A percentile compares a stretch with the other conserved stretches of the same genome.
These are phyloP conservation scores for Xerocomus nothofagi DNA, from an alignment of 1,284 basidiomycete genomes.

Conservation along the genomic window DNA sequence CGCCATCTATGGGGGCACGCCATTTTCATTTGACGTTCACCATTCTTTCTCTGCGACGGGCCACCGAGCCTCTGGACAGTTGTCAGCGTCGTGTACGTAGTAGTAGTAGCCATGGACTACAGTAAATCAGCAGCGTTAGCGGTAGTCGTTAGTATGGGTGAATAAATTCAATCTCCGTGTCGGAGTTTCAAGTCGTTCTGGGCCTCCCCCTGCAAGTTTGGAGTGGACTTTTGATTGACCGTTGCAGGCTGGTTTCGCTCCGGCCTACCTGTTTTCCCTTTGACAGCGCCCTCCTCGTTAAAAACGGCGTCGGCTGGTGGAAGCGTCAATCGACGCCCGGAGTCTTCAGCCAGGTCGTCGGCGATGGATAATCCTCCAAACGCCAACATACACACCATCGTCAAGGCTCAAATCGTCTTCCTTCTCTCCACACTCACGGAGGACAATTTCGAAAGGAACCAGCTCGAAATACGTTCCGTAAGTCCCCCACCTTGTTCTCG, in stretches of 20 bases:
- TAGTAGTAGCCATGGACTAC: background rate
- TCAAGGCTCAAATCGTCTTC: constrained; percentile 91
- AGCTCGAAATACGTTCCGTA: constrained; percentile 88
- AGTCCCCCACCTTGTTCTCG: constrained; percentile 14
- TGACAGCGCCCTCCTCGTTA: constrained; percentile 30
- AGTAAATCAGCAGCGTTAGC: background rate
- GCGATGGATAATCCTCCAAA: constrained; percentile 45
- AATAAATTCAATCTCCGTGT: constrained; percentile 21
- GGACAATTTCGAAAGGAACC: constrained; percentile 91
- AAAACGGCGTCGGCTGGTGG: constrained; percentile 78
- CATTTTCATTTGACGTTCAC: background rate
- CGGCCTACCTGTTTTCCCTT: constrained; percentile 34
- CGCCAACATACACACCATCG: constrained; percentile 70
- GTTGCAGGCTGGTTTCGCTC: constrained; percentile 35
- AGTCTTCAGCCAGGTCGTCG: constrained; percentile 66
- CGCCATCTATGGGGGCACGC: background rate
- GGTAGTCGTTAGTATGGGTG: background rate
- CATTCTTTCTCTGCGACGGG: background rate
- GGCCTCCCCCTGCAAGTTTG: constrained; percentile 16
- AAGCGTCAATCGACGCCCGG: constrained; percentile 70
- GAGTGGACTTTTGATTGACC: constrained; percentile 24
- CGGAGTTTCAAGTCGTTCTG: constrained; percentile 23
- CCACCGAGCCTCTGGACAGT: constrained; percentile 1
- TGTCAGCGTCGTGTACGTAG: background rate
- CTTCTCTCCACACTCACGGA: constrained; percentile 90